A percentile compares a stretch with the other conserved stretches of the same genome.
phyloP scores from a whole-genome alignment of 768 basidiomycete species.

The Lepiota venenata region DNA sequence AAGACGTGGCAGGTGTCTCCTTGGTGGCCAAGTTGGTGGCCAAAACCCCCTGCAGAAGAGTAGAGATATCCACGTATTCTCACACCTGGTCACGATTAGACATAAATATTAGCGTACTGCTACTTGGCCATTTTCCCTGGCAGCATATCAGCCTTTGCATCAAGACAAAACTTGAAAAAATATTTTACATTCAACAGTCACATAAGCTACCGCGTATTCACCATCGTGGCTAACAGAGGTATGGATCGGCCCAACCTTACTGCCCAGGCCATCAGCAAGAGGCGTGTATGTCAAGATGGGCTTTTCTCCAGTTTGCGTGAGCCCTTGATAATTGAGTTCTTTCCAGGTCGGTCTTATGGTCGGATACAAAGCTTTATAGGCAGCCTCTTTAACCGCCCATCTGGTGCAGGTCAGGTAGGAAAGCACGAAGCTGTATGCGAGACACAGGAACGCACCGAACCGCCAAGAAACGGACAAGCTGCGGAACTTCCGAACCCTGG shows the following conservation, averaged over 20 bases:
- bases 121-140: background rate
- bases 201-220: constrained; percentile 68
- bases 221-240: constrained; percentile 82
- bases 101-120: too few relatives aligned
- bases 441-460: constrained; percentile 53
- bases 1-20: constrained; percentile 47
- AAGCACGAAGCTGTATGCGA: constrained; percentile 1
- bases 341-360: constrained; percentile 65
- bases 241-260: constrained; percentile 42
- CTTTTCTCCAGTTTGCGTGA: constrained; percentile 27
- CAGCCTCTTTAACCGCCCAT: constrained; percentile 84
- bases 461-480: constrained; percentile 52
- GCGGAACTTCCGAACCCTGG: constrained; percentile 16
- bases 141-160: background rate
- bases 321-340: constrained; percentile 51
- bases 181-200: constrained; percentile 52
- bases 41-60: constrained; percentile 11
- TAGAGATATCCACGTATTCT: background rate
- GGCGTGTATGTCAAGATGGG: constrained; percentile 45
- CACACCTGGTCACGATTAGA: too few relatives aligned
- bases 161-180: background rate
- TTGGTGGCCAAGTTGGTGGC: constrained; percentile 71
- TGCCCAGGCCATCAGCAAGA: constrained; percentile 13
- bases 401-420: constrained; percentile 31
- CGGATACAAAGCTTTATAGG: constrained; percentile 83